Evolutionary conservation across 1,139 yeast genomes (phyloP).

Genomic region (Hemisphaericaspora lyxosophila): DNA sequence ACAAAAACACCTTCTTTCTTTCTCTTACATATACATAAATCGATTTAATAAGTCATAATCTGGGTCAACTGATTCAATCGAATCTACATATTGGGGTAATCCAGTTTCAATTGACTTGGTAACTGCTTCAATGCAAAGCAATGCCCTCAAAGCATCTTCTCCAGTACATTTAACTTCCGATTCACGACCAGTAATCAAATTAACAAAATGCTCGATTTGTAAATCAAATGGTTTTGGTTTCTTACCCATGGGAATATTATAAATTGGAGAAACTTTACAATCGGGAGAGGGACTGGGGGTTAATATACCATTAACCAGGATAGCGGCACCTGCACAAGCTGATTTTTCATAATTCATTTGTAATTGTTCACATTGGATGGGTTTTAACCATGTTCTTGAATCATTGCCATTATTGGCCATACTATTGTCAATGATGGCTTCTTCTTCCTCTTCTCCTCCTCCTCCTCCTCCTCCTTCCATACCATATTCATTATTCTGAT

Average conservation of each 20-base stretch:
- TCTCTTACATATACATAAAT: constrained; percentile 2
- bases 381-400: constrained; percentile 33
- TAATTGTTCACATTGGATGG: constrained; percentile 26
- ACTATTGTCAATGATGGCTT: no score
- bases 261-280: constrained; percentile 21
- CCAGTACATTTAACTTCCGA: constrained; percentile 36
- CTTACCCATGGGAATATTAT: constrained; percentile 25
- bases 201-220: constrained; percentile 29
- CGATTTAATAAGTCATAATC: constrained; percentile 11
- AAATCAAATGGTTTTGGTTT: constrained; percentile 35
- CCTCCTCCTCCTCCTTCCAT: background rate
- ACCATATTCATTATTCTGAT: constrained; percentile 19
- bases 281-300: constrained; percentile 31
- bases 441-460: no score
- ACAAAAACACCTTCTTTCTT: no score
- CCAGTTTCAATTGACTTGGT: constrained; percentile 36
- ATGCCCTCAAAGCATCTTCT: constrained; percentile 41
- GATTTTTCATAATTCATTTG: constrained; percentile 12
- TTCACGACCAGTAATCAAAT: constrained; percentile 34
- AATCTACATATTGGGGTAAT: constrained; percentile 29
- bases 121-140: constrained; percentile 43
- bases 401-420: constrained; percentile 7
- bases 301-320: constrained; percentile 14
- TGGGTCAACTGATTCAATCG: constrained; percentile 14
- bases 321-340: constrained; percentile 3